Conservation (phyloP, 208 protist genomes). For the Wallacemonas collosoma region DNA sequence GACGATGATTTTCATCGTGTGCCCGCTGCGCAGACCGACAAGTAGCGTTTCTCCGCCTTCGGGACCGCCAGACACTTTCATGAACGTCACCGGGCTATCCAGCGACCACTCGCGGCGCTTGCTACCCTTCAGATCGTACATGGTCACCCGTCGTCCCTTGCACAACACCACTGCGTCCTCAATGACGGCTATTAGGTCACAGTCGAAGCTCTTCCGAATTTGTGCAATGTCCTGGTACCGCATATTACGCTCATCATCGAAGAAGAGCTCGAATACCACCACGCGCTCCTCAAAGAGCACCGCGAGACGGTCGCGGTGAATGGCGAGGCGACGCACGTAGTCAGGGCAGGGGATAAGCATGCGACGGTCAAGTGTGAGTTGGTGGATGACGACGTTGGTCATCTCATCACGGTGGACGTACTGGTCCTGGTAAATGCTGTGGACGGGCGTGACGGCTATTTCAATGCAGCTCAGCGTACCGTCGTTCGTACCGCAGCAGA, state of each 20-base stretch:
- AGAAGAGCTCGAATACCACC: constrained; percentile 94
- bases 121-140: constrained; percentile 93
- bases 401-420: constrained; percentile 96
- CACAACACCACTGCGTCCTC: constrained; percentile 90
- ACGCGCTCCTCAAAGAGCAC: constrained; percentile 94
- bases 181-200: constrained; percentile 93
- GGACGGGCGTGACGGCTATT: constrained; percentile 88
- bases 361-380: constrained; percentile 85
- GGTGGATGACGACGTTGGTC: constrained; percentile 96
- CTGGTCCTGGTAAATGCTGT: constrained; percentile 94
- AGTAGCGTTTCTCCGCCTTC: constrained; percentile 91
- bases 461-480: constrained; percentile 90
- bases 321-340: constrained; percentile 95
- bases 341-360: constrained; percentile 94
- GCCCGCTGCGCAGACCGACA: constrained; percentile 92
- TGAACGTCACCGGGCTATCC: constrained; percentile 92
- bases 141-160: constrained; percentile 80
- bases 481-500: constrained; percentile 91
- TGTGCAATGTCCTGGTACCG: constrained; percentile 91
- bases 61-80: constrained; percentile 94
- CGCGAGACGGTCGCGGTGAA: constrained; percentile 93
- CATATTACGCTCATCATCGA: constrained; percentile 89
- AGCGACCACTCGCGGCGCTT: constrained; percentile 94
- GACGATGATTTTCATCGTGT: constrained; percentile 94
- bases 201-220: constrained; percentile 92